Base-by-base conservation (phyloP, 1,284 basidiomycete genomes). In the Clitocybe nebularis region DNA sequence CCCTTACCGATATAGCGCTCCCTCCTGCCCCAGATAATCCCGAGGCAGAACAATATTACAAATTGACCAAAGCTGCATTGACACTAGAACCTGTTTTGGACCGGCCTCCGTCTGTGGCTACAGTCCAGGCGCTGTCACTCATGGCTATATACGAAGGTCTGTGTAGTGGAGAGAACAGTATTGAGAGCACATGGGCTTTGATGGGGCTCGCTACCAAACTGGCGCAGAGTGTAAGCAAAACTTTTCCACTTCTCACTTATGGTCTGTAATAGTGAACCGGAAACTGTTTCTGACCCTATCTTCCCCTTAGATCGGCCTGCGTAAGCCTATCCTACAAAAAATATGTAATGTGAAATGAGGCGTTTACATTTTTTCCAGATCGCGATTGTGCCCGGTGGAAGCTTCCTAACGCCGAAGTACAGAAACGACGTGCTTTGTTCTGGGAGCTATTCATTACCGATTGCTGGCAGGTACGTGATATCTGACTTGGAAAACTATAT, bases 371-470 rank as follows among this genome's bases (percentile, higher is more conserved):
- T 45, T 25, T 16, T 21, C 26, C 46, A 84, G 81, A 85, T 55
- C 79, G 81, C 3, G 82, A 85, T 56, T 79, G 77, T 53, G 79
- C 80, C 5, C 67, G 81, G 29, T 85, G 82, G 81, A 74, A 77
- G 28, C 59, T 81, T 24, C 52, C 70, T 3, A 68, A 71, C 5
- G 63, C 68, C 4, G 81, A 84, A 55, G 78, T 81, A 2, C 79
- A 85, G 61, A 80, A 82, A 55, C 72, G 82, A 4, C 69, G 82
- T n/a, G 75, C 75, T 1, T 57, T 85, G 16, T 85, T 84, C 52
- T 85, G 83, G 83, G 83, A 85, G 51, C 50, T 85, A 22, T 83
- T 79, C 51, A 77, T 81, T 47, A 80, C 79, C 0, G 80, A 84
- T 56, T 75, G 74, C 44, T 83, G 79, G 80, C 80, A 80, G 67